Evolutionary conservation across 352 stramenopile species (phyloP), one percentile per base, ranked within the genome.

Genomic region (Phytophthora lateralis): DNA sequence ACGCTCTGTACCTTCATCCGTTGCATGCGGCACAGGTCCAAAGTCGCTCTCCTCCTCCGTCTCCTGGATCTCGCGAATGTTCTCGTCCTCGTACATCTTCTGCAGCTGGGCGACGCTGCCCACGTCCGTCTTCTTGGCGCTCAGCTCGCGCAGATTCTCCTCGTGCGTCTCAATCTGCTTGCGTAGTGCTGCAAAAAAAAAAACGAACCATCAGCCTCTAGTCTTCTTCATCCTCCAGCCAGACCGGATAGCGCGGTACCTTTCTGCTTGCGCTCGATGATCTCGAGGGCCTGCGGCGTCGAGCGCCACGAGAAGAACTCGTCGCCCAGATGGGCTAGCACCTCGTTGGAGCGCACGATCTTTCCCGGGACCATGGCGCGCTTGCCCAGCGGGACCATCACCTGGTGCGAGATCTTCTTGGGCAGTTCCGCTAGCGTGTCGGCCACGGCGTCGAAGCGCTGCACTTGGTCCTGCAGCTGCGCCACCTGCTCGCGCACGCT

Each of bases 331-430:
- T 94, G 84, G 30, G 83, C 80, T 11, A 94, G 66, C 49, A 96
- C 78, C 69, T 96, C 87, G 37, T 96, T 96, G 30, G 87, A 88
- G 45, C 84, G 85, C 50, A 93, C 73, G 38, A 96, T 90, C 54
- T 86, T 91, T 41, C 87, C 87, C 2, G 85, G 83, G 44, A 90
- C 81, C 80, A 94, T 93, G 1, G 85, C 83, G 29, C 85, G 82
- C 67, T 93, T 93, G 21, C 87, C 87, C 17, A 96, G 67, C 30
- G 87, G 87, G 21, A 91, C 86, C 86, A 95, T 95, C 9, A 95
- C 80, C 10, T 73, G 62, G 61, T 93, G 87, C 34, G 69, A 71
- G n/a, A 95, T 71, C 69, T 90, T 91, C 58, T 87, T 85, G 7
- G 87, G 87, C 47, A 95, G 59, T 53, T 93, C 84, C 1, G 72